Conservation (phyloP, 2,329 filamentous ascomycete genomes). For the Neurospora sp. region DNA sequence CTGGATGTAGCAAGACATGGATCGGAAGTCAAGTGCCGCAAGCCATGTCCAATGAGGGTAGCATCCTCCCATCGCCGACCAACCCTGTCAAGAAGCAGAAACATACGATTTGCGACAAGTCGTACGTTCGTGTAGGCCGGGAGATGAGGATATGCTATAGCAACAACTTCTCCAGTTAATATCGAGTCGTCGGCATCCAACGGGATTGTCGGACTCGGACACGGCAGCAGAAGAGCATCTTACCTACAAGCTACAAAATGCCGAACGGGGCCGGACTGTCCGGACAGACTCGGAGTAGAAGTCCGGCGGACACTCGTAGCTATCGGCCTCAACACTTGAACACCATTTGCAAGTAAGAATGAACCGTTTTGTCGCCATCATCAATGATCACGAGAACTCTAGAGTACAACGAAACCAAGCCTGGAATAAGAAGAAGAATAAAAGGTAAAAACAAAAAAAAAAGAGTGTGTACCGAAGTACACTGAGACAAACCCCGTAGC, state of each 20-base stretch:
- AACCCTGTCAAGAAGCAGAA: neutral
- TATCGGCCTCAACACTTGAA: neutral
- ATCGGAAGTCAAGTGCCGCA: neutral
- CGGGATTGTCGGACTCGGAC: neutral
- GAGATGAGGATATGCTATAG: neutral
- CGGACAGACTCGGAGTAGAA: neutral
- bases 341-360: neutral
- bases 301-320: neutral
- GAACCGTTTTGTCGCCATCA: no score
- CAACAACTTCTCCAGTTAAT: neutral
- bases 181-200: neutral
- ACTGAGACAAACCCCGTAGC: neutral
- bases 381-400: neutral
- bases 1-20: neutral
- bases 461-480: neutral
- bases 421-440: neutral
- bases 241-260: neutral
- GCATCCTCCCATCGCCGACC: neutral
- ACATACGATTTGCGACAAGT: neutral
- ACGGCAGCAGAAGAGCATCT: neutral
- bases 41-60: neutral
- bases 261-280: neutral
- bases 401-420: neutral
- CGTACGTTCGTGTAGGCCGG: neutral
- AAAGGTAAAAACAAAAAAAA: neutral